Conservation (phyloP, 306 rosid species). For the Prunus armeniaca region DNA sequence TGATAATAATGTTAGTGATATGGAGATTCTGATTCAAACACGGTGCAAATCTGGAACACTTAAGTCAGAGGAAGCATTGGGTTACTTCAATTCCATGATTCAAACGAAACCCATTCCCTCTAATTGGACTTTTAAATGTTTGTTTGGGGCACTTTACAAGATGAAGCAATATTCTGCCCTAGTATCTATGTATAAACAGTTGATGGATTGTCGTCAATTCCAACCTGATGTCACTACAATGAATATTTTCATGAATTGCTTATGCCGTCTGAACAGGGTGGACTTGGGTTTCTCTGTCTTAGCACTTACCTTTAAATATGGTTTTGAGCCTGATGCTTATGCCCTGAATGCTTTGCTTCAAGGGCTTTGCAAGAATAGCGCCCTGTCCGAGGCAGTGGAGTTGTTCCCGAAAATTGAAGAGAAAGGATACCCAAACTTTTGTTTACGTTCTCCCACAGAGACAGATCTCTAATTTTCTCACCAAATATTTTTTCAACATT, state of each 20-base stretch:
- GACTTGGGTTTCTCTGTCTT: neutral
- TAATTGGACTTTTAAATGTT: neutral
- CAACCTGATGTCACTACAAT: neutral
- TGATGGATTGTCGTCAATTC: neutral
- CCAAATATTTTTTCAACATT: too few relatives aligned
- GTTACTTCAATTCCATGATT: slow-evolving; percentile 2
- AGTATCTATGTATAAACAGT: neutral
- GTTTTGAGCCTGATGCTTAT: neutral
- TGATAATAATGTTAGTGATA: too few relatives aligned
- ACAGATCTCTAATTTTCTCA: too few relatives aligned
- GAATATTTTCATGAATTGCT: neutral
- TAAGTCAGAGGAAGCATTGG: slow-evolving; percentile 2
- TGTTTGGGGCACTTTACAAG: slow-evolving; percentile 12
- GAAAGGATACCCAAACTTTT: neutral
- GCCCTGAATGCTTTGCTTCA: neutral
- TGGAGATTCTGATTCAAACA: neutral
- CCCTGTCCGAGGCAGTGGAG: neutral
- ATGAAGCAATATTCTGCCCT: neutral
- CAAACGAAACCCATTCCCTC: slow-evolving; percentile 9
- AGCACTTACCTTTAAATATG: neutral
- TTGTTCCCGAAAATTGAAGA: neutral
- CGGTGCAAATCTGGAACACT: slow-evolving; percentile 1
- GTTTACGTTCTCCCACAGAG: too few relatives aligned
- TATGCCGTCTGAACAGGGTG: neutral
- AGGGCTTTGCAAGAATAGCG: neutral